These are phyloP conservation scores for Clathrus columnatus DNA, from an alignment of 768 basidiomycete genomes.

Conservation along the genomic window DNA sequence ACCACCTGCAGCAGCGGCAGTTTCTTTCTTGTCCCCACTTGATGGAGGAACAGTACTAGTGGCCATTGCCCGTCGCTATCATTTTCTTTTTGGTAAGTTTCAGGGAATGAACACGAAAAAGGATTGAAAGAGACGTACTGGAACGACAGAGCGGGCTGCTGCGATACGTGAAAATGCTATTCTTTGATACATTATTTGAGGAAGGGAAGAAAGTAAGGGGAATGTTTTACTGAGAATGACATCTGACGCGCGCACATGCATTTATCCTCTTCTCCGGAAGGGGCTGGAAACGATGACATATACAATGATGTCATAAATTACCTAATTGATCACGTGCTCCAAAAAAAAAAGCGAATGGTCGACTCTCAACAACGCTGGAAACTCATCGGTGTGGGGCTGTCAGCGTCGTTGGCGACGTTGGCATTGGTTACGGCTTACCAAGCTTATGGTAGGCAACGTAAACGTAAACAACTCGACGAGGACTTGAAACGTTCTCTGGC, in stretches of 20 bases:
- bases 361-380: no score
- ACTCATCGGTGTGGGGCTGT: conserved; percentile 54
- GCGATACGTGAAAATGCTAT: not conserved
- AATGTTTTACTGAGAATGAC: no score
- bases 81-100: no score
- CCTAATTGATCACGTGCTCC: no score
- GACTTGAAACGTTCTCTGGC: conserved; percentile 48
- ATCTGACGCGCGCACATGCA: no score
- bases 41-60: not conserved
- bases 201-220: no score
- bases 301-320: no score
- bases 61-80: conserved; percentile 1
- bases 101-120: not conserved
- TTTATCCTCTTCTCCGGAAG: no score
- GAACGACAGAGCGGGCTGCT: not conserved
- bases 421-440: conserved; percentile 52
- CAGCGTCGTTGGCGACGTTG: conserved; percentile 55
- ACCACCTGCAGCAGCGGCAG: not conserved
- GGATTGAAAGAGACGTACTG: not conserved
- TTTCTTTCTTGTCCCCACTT: not conserved
- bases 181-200: not conserved
- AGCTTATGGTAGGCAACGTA: conserved; percentile 32
- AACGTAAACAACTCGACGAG: conserved; percentile 47
- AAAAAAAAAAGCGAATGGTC: no score
- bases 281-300: no score